Evolutionary conservation across 768 basidiomycete genomes (phyloP).

Genomic region (Serendipita indica): DNA sequence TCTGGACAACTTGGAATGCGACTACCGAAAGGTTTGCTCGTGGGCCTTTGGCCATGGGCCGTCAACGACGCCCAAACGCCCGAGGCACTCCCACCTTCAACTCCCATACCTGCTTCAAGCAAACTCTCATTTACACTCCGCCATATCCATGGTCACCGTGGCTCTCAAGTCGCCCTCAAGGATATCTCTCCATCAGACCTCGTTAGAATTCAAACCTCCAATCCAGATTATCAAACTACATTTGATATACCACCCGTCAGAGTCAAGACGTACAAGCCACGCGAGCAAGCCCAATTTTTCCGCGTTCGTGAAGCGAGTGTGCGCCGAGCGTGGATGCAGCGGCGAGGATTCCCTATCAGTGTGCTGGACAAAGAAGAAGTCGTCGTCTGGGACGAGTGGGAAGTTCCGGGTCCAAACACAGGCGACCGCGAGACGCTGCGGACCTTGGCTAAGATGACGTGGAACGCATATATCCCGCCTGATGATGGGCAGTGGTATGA

Average conservation of each 20-base stretch:
- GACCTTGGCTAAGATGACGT: constrained; percentile 76
- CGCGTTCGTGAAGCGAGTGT: background rate
- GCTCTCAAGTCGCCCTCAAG: background rate
- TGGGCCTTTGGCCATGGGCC: background rate
- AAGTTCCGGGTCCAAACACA: constrained; percentile 57
- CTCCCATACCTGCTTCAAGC: background rate
- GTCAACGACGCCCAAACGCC: too few relatives aligned
- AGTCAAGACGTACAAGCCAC: background rate
- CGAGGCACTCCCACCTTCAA: background rate
- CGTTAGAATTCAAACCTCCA: background rate
- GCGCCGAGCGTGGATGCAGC: background rate
- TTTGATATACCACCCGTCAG: background rate
- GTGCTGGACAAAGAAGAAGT: background rate
- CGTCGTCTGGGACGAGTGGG: constrained; percentile 48
- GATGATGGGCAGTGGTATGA: constrained; percentile 60
- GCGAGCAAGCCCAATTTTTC: background rate
- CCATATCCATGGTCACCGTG: background rate
- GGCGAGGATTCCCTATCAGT: background rate
- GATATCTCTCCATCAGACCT: background rate
- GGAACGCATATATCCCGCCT: constrained; percentile 57
- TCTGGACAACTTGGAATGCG: background rate
- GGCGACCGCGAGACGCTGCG: constrained; percentile 55
- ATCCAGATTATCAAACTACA: background rate
- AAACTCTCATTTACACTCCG: background rate
- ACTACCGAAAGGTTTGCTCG: background rate